phyloP scores from a whole-genome alignment of 2,329 filamentous ascomycete genomes.

The Thielaviopsis musarum region DNA sequence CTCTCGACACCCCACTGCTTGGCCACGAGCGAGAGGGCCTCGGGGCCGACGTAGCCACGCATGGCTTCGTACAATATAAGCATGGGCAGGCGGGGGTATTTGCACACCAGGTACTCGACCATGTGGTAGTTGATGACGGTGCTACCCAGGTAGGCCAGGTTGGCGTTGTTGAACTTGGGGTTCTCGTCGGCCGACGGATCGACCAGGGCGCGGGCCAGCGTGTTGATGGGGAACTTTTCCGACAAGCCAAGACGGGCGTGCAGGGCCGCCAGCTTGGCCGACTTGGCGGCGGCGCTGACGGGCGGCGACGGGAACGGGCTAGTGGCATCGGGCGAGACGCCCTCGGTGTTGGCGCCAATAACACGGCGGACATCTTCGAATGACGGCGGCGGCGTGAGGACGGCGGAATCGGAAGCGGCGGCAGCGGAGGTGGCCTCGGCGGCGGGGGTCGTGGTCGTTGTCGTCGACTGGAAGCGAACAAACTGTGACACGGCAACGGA shows the following conservation, averaged over 20 bases:
- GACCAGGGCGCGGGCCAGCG: slow-evolving; percentile 70
- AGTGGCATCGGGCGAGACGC: slow-evolving; percentile 19
- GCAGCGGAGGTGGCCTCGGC: slow-evolving; percentile 16
- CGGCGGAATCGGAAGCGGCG: slow-evolving; percentile 6
- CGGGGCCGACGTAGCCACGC: slow-evolving; percentile 64
- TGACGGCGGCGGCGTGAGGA: slow-evolving; percentile 5
- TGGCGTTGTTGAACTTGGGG: slow-evolving; percentile 72
- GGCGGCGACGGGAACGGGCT: slow-evolving; percentile 51
- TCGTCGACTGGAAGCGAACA: slow-evolving; percentile 22
- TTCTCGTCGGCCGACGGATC: slow-evolving; percentile 70
- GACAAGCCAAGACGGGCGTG: slow-evolving; percentile 78
- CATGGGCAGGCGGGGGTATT: slow-evolving; percentile 82
- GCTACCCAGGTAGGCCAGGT: slow-evolving; percentile 64
- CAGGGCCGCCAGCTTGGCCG: slow-evolving; percentile 80
- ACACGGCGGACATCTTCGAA: slow-evolving; percentile 10
- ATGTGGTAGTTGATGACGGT: slow-evolving; percentile 80
- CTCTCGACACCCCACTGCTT: slow-evolving; percentile 82
- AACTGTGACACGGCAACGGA: slow-evolving; percentile 8
- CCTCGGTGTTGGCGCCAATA: slow-evolving; percentile 18
- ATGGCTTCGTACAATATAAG: slow-evolving; percentile 73
- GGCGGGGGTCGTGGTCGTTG: slow-evolving; percentile 14
- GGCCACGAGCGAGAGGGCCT: slow-evolving; percentile 56
- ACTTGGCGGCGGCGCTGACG: slow-evolving; percentile 47
- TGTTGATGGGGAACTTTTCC: slow-evolving; percentile 65
- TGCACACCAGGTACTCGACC: slow-evolving; percentile 72